These are phyloP conservation scores for Tripidium arundinaceum DNA, from an alignment of 202 grass and related monocot species.

Conservation along the genomic window DNA sequence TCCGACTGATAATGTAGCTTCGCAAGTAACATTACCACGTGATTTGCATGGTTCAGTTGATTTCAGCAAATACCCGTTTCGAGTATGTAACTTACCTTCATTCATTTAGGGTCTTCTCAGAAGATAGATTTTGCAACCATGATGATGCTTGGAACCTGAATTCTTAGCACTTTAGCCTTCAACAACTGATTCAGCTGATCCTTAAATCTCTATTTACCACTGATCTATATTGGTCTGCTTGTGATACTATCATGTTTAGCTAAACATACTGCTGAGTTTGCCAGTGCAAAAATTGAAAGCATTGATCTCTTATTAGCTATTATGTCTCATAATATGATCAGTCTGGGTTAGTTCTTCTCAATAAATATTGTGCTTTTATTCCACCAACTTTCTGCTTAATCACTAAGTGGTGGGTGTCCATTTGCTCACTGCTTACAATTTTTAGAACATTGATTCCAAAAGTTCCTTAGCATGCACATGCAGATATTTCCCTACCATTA, in stretches of 20 bases:
- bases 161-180: background rate
- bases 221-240: background rate
- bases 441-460: too few relatives aligned
- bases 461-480: too few relatives aligned
- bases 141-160: constrained; percentile 20
- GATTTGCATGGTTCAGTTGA: constrained; percentile 80
- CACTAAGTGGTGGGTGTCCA: too few relatives aligned
- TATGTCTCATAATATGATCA: too few relatives aligned
- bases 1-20: constrained; percentile 39
- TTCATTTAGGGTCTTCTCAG: constrained; percentile 23
- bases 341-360: too few relatives aligned
- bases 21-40: constrained; percentile 74
- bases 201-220: constrained; percentile 19
- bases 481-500: too few relatives aligned
- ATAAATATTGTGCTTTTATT: too few relatives aligned
- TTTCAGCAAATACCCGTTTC: constrained; percentile 93
- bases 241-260: background rate
- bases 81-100: constrained; percentile 50
- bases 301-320: too few relatives aligned
- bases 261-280: background rate
- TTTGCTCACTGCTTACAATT: too few relatives aligned
- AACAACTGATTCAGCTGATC: constrained; percentile 11
- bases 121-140: constrained; percentile 22
- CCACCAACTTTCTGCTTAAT: too few relatives aligned
- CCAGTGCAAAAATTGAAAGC: too few relatives aligned